phyloP scores from a whole-genome alignment of 257 asterid species.

The Scutellaria minor region DNA sequence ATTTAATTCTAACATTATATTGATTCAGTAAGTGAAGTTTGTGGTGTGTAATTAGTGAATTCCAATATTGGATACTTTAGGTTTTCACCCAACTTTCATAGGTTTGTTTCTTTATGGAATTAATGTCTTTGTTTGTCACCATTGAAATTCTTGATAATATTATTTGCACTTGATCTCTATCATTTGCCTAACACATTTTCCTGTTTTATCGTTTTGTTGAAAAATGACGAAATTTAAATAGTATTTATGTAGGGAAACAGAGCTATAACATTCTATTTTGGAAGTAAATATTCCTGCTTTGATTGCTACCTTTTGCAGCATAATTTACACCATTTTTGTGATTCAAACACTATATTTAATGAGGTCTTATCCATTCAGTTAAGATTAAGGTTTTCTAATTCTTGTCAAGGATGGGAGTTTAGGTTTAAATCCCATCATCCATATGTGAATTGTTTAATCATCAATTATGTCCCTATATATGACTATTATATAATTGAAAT shows the following conservation, averaged over 20 bases:
- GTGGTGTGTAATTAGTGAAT: slow-evolving; percentile 38
- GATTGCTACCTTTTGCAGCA: slow-evolving; percentile 9
- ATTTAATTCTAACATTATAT: slow-evolving; percentile 1
- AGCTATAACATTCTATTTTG: slow-evolving; percentile 26
- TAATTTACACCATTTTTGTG: slow-evolving; percentile 1
- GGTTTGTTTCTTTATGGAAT: slow-evolving; percentile 48
- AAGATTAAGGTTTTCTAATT: neutral
- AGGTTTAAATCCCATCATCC: neutral
- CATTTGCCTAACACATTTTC: slow-evolving; percentile 41
- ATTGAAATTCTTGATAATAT: slow-evolving; percentile 19
- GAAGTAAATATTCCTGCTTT: slow-evolving; percentile 12
- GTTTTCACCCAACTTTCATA: slow-evolving; percentile 49
- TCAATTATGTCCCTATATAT: too few relatives aligned
- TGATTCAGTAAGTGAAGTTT: slow-evolving; percentile 41
- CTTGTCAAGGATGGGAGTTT: neutral
- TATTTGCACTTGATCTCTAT: slow-evolving; percentile 1
- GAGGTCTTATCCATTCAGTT: neutral
- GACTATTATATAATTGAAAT: too few relatives aligned
- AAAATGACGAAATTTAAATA: slow-evolving; percentile 16
- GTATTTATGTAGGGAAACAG: slow-evolving; percentile 29
- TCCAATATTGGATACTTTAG: slow-evolving; percentile 45
- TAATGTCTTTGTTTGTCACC: slow-evolving; percentile 29
- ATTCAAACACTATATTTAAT: slow-evolving; percentile 2
- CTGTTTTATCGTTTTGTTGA: slow-evolving; percentile 16
- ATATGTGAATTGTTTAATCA: too few relatives aligned